These are phyloP conservation scores for Spencermartinsiella ligniputridi DNA, from an alignment of 1,139 yeast species.

Conservation along the genomic window DNA sequence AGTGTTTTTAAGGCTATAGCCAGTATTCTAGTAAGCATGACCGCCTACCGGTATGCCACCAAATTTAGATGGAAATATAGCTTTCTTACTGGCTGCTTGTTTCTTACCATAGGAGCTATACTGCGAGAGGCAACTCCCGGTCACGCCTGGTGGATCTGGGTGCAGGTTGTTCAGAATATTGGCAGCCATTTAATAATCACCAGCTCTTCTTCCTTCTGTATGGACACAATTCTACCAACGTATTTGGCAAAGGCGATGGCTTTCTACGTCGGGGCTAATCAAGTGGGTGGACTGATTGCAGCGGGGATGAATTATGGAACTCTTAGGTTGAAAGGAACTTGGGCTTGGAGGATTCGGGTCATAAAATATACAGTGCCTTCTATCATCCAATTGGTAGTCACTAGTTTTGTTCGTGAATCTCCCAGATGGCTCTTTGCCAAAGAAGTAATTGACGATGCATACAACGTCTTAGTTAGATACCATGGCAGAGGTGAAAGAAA, in stretches of 20 bases:
- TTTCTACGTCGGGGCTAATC: background rate
- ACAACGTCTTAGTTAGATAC: slow-evolving; percentile 27
- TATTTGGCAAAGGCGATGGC: background rate
- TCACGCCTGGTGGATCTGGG: slow-evolving; percentile 43
- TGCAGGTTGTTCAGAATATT: slow-evolving; percentile 46
- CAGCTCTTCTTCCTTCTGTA: slow-evolving; percentile 37
- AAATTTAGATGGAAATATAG: slow-evolving; percentile 44
- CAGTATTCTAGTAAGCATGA: slow-evolving; percentile 22
- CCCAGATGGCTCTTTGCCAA: slow-evolving; percentile 68
- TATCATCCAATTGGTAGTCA: slow-evolving; percentile 27
- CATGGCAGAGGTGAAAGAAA: slow-evolving; percentile 24
- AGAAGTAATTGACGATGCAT: slow-evolving; percentile 49
- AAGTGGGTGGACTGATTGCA: slow-evolving; percentile 47
- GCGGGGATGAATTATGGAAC: slow-evolving; percentile 26
- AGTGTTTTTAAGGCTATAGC: slow-evolving; percentile 53
- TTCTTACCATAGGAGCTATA: slow-evolving; percentile 43
- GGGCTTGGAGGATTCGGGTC: slow-evolving; percentile 39
- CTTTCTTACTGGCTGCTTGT: slow-evolving; percentile 40
- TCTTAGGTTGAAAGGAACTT: slow-evolving; percentile 47
- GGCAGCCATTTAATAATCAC: slow-evolving; percentile 45
- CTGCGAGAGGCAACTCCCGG: slow-evolving; percentile 40
- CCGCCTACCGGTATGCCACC: slow-evolving; percentile 40
- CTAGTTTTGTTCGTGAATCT: slow-evolving; percentile 47
- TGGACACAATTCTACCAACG: slow-evolving; percentile 46
- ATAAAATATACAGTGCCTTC: slow-evolving; percentile 28